Conservation (phyloP, 148 eudicot genomes). For the Persicaria maculosa region DNA sequence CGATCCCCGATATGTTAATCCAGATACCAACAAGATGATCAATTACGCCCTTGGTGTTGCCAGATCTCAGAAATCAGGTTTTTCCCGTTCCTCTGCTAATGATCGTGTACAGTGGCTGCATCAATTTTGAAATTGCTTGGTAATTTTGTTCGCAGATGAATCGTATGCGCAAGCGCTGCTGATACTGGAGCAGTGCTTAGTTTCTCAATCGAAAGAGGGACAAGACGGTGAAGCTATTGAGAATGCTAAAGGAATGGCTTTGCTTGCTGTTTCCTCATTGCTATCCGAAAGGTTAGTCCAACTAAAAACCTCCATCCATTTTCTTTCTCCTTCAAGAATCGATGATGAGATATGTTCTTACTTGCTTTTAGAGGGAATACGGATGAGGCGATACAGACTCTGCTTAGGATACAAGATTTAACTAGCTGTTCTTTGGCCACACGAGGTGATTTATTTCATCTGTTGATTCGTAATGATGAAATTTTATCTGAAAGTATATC, state of each 20-base stretch:
- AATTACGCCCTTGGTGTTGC: slow-evolving; percentile 66
- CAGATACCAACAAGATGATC: slow-evolving; percentile 73
- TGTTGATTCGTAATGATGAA: neutral
- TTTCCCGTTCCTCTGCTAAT: neutral
- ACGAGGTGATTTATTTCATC: slow-evolving; percentile 38
- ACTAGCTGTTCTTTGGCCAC: slow-evolving; percentile 43
- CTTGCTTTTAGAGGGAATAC: slow-evolving; percentile 43
- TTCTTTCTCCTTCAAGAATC: neutral
- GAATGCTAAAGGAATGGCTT: slow-evolving; percentile 56
- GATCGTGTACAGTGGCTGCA: neutral
- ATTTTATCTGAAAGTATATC: neutral
- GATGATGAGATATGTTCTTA: neutral
- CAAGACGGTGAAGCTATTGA: slow-evolving; percentile 29
- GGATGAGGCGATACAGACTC: slow-evolving; percentile 65
- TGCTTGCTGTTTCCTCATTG: slow-evolving; percentile 73
- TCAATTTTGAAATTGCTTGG: neutral
- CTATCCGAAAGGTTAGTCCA: slow-evolving; percentile 56
- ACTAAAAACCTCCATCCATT: neutral
- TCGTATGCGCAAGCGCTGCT: slow-evolving; percentile 61
- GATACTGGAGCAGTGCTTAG: slow-evolving; percentile 76
- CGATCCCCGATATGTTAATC: slow-evolving; percentile 29
- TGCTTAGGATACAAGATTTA: slow-evolving; percentile 53
- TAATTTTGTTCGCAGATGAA: slow-evolving; percentile 41
- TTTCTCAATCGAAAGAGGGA: slow-evolving; percentile 49
- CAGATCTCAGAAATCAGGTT: slow-evolving; percentile 68